Evolutionary conservation across 345 rosid species (phyloP), one percentile per base, ranked within the genome.

Genomic region (Gynandropsis gynandra): DNA sequence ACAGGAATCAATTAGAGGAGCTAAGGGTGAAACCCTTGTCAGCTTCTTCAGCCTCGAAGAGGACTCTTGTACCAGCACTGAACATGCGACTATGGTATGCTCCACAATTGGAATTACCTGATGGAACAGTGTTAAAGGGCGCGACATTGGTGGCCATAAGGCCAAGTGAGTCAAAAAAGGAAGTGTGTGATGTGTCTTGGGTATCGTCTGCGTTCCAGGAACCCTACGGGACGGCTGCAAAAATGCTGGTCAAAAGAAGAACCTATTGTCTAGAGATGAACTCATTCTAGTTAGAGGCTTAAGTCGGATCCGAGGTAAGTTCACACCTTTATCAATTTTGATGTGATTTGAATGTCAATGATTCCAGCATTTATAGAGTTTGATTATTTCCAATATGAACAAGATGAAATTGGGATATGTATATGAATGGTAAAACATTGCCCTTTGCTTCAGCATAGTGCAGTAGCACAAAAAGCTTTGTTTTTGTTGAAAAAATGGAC

Each of bases 221-320:
- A 69, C 77, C 78, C 15, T 85, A 76, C 59, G 90, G 94, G 32
- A 61, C 81, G n/a, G 97, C 95, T 9, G 95, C 93, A 1, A 85
- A 74, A 77, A 82, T 92, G 97, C 66, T 92, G 0, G 85, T 85
- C 9, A 92, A 85, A 73, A 74, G 98, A 56, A 81, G 82, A 74
- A 92, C 95, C 47, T 92, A 92, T 70, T 92, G 94, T 65, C 71
- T 92, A 72, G 98, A 92, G 73, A 92, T 92, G 98, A 92, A 92
- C 78, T 92, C 98, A 4, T 87, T 92, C 55, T 92, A 70, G 31
- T 32, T 17, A 11, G 13, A 40, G 17, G 42, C 47, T 21, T 4
- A 33, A 48, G 45, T 41, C 15, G 13, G 32, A 16, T 50, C 63
- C 38, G 13, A 66, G 65, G 65, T 66, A 65, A 37, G 58, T 31